phyloP scores from a whole-genome alignment of 176 grass and related monocot species.

The Cocos nucifera region DNA sequence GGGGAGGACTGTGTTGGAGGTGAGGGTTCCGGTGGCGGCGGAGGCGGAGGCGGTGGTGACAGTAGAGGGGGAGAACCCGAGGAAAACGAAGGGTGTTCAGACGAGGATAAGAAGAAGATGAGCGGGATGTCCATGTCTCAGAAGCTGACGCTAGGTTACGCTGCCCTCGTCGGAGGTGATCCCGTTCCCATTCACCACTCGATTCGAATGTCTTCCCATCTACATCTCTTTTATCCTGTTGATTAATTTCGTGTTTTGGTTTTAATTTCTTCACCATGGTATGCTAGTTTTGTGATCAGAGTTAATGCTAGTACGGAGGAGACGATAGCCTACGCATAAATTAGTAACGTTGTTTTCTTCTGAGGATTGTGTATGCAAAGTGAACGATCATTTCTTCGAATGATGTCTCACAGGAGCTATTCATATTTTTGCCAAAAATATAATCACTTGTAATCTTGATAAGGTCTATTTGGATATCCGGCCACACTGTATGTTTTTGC shows the following conservation, averaged over 20 bases:
- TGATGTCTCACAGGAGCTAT: too few relatives aligned
- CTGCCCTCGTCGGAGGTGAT: conserved; percentile 14
- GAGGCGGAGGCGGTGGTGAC: conserved; percentile 4
- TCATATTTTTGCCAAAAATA: too few relatives aligned
- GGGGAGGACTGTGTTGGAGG: conserved; percentile 22
- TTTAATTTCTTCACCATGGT: not conserved
- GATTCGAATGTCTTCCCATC: not conserved
- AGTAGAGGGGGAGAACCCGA: conserved; percentile 4
- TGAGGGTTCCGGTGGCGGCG: conserved; percentile 3
- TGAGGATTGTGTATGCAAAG: too few relatives aligned
- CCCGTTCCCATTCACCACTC: not conserved
- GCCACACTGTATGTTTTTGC: too few relatives aligned
- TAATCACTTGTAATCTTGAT: too few relatives aligned
- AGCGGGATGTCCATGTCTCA: conserved; percentile 10
- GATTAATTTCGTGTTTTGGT: too few relatives aligned
- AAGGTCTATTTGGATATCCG: too few relatives aligned
- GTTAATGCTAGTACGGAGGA: too few relatives aligned
- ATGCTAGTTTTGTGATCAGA: not conserved
- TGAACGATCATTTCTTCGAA: too few relatives aligned
- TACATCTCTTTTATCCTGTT: too few relatives aligned
- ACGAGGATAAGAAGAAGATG: not conserved
- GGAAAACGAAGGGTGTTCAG: conserved; percentile 20
- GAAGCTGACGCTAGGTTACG: conserved; percentile 13
- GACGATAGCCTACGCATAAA: too few relatives aligned
- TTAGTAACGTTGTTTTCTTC: too few relatives aligned